Conservation (phyloP, 2,329 filamentous ascomycete species). For the Hypoxylon sp. region DNA sequence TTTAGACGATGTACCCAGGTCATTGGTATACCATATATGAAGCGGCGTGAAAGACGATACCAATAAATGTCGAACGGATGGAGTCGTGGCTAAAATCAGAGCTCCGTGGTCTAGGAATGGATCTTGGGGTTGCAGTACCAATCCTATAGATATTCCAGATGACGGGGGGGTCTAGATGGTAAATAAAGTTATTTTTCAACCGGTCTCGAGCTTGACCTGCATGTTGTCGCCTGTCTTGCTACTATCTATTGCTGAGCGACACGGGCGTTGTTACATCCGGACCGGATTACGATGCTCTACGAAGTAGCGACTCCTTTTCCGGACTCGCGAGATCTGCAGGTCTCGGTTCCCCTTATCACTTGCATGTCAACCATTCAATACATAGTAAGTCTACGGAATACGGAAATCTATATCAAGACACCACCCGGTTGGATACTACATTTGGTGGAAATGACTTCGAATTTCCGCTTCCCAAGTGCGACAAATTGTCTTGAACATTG, state of each 20-base stretch:
- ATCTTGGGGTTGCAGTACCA: constrained; percentile 20
- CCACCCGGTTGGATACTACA: neutral
- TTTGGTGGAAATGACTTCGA: constrained; percentile 1
- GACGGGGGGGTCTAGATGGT: constrained; percentile 16
- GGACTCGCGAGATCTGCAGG: neutral
- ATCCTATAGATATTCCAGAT: constrained; percentile 6
- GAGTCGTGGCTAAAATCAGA: constrained; percentile 35
- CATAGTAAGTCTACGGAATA: constrained; percentile 7
- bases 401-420: neutral
- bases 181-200: constrained; percentile 23
- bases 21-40: constrained; percentile 24
- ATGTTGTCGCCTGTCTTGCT: constrained; percentile 9
- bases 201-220: constrained; percentile 6
- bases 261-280: constrained; percentile 13
- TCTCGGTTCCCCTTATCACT: neutral
- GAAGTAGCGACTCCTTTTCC: constrained; percentile 16
- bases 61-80: constrained; percentile 12
- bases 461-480: neutral
- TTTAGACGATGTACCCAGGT: constrained; percentile 17
- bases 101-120: constrained; percentile 20
- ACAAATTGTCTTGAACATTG: constrained; percentile 3
- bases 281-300: neutral
- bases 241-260: neutral
- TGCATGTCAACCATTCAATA: neutral
- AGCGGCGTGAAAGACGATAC: constrained; percentile 9